Percentiles rank a stretch among this genome's conserved stretches.
These are phyloP conservation scores for Angophora floribunda DNA, from an alignment of 345 rosid genomes.

Conservation along the genomic window DNA sequence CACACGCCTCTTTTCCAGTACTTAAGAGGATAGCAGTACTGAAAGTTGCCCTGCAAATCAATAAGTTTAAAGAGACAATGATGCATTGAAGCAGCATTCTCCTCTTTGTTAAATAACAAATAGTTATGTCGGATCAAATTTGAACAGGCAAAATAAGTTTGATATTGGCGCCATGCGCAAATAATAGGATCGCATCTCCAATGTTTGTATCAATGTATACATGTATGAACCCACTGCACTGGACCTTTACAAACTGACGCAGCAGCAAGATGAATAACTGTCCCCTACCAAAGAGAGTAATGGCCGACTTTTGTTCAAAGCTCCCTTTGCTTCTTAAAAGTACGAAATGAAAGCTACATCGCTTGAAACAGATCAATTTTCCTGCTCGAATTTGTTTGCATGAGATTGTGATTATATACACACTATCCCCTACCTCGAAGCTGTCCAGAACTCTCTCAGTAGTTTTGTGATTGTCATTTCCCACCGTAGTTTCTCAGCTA, in stretches of 20 bases:
- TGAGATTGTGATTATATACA: neutral
- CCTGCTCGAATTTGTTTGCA: neutral
- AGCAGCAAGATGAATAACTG: neutral
- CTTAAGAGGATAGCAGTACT: neutral
- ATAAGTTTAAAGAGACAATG: neutral
- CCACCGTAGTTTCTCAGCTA: neutral
- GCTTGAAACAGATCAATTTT: neutral
- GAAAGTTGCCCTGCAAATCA: neutral
- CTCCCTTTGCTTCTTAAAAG: neutral
- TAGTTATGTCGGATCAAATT: neutral
- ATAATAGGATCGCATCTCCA: neutral
- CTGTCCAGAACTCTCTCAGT: neutral
- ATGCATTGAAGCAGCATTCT: neutral
- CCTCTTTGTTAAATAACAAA: neutral
- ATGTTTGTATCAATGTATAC: neutral
- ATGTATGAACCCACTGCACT: neutral
- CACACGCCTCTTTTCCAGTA: neutral
- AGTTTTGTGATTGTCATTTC: neutral
- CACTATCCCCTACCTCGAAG: neutral
- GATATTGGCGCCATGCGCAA: neutral
- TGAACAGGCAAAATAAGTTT: neutral
- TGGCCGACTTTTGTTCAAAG: rapidly evolving
- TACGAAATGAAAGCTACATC: neutral
- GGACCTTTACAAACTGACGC: neutral
- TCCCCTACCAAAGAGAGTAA: neutral